These are phyloP conservation scores for Glycine soja DNA, from an alignment of 306 rosid genomes.

Conservation along the genomic window DNA sequence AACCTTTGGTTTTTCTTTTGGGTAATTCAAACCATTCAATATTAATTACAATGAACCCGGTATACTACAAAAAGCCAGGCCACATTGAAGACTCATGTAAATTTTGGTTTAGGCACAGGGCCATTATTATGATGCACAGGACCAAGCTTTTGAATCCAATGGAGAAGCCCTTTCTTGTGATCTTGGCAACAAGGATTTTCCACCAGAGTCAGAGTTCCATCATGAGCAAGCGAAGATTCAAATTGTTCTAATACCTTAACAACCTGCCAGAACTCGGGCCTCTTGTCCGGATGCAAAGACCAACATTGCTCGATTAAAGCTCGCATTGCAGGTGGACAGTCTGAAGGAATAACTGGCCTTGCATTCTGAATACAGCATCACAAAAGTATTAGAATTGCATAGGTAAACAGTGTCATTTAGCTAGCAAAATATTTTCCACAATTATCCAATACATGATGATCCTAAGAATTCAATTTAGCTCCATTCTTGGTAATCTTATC, in stretches of 20 bases:
- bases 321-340: constrained; percentile 78
- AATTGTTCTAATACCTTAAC: constrained; percentile 85
- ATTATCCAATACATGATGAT: constrained; percentile 16
- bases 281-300: constrained; percentile 76
- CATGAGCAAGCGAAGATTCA: constrained; percentile 68
- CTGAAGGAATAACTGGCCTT: constrained; percentile 76
- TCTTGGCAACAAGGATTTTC: constrained; percentile 65
- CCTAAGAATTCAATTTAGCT: constrained; percentile 4
- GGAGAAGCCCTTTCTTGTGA: constrained; percentile 85
- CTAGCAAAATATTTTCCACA: neutral
- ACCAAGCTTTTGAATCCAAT: constrained; percentile 95
- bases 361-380: constrained; percentile 61
- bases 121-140: constrained; percentile 59
- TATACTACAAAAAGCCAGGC: constrained; percentile 61
- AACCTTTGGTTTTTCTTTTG: constrained; percentile 47
- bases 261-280: constrained; percentile 94
- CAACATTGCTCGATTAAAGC: constrained; percentile 92
- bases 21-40: constrained; percentile 50
- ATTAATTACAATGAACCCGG: constrained; percentile 74
- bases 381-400: constrained; percentile 45
- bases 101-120: constrained; percentile 82
- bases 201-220: constrained; percentile 72
- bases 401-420: neutral
- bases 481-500: constrained; percentile 16
- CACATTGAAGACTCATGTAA: constrained; percentile 62